Percentiles rank a stretch among this genome's conserved stretches.
These are phyloP conservation scores for Cryptomeria japonica DNA, from an alignment of 75 land plant species.

Conservation along the genomic window DNA sequence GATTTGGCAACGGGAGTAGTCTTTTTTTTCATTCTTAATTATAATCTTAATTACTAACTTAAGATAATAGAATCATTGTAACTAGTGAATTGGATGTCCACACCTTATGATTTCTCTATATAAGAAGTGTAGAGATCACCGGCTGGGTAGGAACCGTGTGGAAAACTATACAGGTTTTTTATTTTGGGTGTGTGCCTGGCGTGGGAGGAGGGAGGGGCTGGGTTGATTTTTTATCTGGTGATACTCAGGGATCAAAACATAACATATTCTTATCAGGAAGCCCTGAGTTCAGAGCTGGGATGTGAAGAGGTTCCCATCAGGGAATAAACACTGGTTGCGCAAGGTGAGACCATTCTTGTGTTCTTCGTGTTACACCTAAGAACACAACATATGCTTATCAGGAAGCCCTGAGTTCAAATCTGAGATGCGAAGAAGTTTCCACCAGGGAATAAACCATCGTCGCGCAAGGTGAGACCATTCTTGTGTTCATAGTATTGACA, in stretches of 20 bases:
- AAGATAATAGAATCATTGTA: not conserved
- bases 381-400: no score
- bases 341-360: no score
- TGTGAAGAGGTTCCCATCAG: not conserved
- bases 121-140: not conserved
- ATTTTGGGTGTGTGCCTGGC: no score
- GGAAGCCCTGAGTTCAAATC: not conserved
- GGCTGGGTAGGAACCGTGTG: not conserved
- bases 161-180: not conserved
- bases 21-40: not conserved
- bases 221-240: no score
- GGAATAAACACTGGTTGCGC: not conserved
- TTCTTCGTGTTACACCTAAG: no score
- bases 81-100: not conserved
- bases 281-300: not conserved
- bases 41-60: not conserved
- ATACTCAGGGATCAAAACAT: no score
- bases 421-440: not conserved
- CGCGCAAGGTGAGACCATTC: not conserved
- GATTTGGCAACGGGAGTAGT: not conserved
- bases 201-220: no score
- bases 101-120: not conserved
- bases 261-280: no score
- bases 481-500: no score
- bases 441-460: not conserved